Percentiles rank a stretch among this genome's conserved stretches.
phyloP scores from a whole-genome alignment of 2,329 filamentous ascomycete genomes.

The Penicillium sumatraense region DNA sequence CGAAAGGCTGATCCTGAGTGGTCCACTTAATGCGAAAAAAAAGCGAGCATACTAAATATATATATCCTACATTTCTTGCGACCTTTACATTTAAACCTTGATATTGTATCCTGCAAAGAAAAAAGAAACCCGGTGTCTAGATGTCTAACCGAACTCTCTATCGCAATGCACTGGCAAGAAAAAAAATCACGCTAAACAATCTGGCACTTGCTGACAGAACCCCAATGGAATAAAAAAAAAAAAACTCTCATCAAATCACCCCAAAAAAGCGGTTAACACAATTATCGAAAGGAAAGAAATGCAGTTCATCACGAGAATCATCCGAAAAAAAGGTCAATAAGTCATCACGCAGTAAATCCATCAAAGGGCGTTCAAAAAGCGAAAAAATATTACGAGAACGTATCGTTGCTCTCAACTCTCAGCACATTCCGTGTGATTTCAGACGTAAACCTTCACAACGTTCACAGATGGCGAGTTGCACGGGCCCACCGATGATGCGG shows the following conservation, averaged over 20 bases:
- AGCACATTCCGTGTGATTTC: conserved; percentile 55
- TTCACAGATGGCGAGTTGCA: conserved; percentile 66
- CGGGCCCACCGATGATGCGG: conserved; percentile 51
- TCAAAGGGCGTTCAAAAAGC: conserved; percentile 14
- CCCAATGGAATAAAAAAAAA: neutral
- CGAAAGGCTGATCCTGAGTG: conserved; percentile 79
- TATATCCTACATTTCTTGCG: no score
- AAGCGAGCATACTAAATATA: neutral
- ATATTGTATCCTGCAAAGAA: neutral
- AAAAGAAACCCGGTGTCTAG: conserved; percentile 16
- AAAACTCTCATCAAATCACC: neutral
- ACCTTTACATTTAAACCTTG: no score
- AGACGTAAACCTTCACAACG: conserved; percentile 65
- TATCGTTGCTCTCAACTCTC: neutral
- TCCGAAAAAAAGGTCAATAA: conserved; percentile 17
- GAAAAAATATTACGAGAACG: neutral
- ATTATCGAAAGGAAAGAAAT: neutral
- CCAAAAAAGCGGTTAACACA: conserved; percentile 4
- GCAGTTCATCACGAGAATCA: conserved; percentile 12
- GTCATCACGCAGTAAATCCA: conserved; percentile 23
- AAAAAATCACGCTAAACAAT: conserved; percentile 15
- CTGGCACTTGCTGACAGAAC: conserved; percentile 15
- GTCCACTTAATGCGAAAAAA: conserved; percentile 43
- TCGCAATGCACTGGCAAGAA: conserved; percentile 22
- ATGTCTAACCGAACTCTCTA: conserved; percentile 18